phyloP scores from a whole-genome alignment of 1,284 basidiomycete species.

The Microbotryum intermedium region DNA sequence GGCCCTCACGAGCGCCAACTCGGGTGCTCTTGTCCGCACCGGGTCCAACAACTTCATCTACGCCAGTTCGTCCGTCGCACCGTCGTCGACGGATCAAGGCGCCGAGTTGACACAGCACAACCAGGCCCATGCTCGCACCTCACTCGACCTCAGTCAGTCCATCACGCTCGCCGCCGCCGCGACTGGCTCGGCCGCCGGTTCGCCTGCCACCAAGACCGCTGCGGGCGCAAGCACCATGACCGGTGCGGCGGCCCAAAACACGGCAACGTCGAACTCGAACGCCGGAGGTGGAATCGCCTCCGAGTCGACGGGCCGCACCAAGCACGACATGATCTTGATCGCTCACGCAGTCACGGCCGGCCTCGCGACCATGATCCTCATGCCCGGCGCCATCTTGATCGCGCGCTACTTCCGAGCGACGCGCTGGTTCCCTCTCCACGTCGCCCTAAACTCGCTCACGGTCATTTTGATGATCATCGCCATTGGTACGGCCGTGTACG shows the following conservation, averaged over 20 bases:
- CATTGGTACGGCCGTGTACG: conserved; percentile 6
- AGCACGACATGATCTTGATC: conserved; percentile 16
- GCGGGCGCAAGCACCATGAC: background rate
- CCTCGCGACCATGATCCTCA: conserved; percentile 38
- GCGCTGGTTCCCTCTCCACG: conserved; percentile 16
- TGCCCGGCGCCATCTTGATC: conserved; percentile 14
- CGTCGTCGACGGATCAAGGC: background rate
- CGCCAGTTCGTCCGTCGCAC: conserved; percentile 6
- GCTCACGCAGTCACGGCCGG: conserved; percentile 49
- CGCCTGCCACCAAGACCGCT: background rate
- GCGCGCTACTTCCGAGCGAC: conserved; percentile 15
- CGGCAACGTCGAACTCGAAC: background rate
- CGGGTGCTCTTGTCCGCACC: background rate
- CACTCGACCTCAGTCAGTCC: conserved; percentile 6
- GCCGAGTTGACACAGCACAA: conserved; percentile 15
- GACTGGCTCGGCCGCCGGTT: background rate
- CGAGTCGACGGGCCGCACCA: background rate
- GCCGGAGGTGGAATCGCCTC: too few relatives aligned
- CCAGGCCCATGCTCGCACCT: background rate
- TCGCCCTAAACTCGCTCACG: conserved; percentile 1
- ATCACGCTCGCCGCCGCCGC: background rate
- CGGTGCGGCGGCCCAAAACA: background rate
- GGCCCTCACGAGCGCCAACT: background rate
- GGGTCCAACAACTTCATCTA: conserved; percentile 9
- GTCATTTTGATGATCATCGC: conserved; percentile 4